Base-by-base conservation (phyloP, 2,329 filamentous ascomycete species). In the Diaporthe caulivora region DNA sequence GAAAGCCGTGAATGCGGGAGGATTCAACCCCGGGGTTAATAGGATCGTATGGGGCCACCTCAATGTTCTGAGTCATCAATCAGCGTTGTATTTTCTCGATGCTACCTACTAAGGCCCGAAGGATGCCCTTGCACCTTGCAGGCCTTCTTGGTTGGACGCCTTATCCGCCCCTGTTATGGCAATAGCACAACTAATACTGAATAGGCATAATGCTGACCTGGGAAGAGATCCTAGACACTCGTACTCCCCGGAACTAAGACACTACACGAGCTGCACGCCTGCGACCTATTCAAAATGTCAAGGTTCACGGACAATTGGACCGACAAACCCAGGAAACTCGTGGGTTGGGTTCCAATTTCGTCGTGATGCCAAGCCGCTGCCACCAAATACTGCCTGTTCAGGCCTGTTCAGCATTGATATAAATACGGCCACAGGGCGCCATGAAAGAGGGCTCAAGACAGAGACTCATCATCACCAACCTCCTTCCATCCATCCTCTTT, bases 161-260 rank as follows among this genome's bases (percentile, higher is more conserved):
- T 13, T 15, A 13, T 15, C 29, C 2, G 37, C 29, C 24, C 44
- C 44, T 65, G 37, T 37, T 51, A n/a, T 17, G 26, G 29, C 3
- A 51, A 21, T 8, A 29, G 18, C 17, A 37, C 21, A 21, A 37
- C 44, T 65, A 51, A 65, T 26, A 65, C 62, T 37, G 62, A 51
- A 65, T 51, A 65, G 62, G 62, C 44, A 37, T 65, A 65, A 65
- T 53, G 62, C 62, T 51, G 44, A 65, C 44, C 31, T 44, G 26
- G 21, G 11, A 51, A 21, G 60, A 49, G 10, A 51, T 34, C 11
- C 62, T 26, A 40, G 44, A 24, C 44, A 37, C 44, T 65, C 62
- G 62, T 65, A 51, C 62, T 51, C 44, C 26, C 62, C 62, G 44
- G 10, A 1, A 26, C 62, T 29, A 65, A 51, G 44, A 26, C 62